Conservation (phyloP, 768 basidiomycete genomes). For the Boletus sp. region DNA sequence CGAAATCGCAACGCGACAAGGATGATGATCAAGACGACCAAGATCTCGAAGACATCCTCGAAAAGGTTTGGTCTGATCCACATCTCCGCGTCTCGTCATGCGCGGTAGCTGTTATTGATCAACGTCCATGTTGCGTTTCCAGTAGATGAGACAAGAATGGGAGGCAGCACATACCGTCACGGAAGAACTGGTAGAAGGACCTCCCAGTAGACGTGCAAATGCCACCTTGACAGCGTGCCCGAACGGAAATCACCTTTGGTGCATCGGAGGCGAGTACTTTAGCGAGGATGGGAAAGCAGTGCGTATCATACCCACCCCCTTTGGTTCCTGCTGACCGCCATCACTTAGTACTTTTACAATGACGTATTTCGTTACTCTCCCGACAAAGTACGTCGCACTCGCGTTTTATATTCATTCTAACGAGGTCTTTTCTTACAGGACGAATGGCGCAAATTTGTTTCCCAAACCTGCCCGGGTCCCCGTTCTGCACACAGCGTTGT, state of each 20-base stretch:
- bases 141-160: conserved; percentile 83
- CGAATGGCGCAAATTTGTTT: conserved; percentile 87
- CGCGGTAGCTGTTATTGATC: background rate
- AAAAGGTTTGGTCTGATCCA: conserved; percentile 49
- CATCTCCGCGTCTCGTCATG: background rate
- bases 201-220: conserved; percentile 80
- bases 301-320: conserved; percentile 11
- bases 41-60: conserved; percentile 83
- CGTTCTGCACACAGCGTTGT: conserved; percentile 85
- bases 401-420: background rate
- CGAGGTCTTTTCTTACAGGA: conserved; percentile 41
- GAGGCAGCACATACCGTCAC: conserved; percentile 79
- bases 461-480: conserved; percentile 83
- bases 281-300: conserved; percentile 83
- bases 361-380: conserved; percentile 86
- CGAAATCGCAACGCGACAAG: conserved; percentile 42
- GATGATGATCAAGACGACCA: conserved; percentile 64
- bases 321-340: background rate
- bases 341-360: conserved; percentile 73
- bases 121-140: conserved; percentile 4
- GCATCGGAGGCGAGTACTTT: conserved; percentile 85
- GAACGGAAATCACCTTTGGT: conserved; percentile 78
- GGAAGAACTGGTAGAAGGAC: conserved; percentile 80
- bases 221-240: conserved; percentile 82
- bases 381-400: conserved; percentile 53